Conservation (phyloP, 2,329 filamentous ascomycete species). For the Diaporthe nobilis region DNA sequence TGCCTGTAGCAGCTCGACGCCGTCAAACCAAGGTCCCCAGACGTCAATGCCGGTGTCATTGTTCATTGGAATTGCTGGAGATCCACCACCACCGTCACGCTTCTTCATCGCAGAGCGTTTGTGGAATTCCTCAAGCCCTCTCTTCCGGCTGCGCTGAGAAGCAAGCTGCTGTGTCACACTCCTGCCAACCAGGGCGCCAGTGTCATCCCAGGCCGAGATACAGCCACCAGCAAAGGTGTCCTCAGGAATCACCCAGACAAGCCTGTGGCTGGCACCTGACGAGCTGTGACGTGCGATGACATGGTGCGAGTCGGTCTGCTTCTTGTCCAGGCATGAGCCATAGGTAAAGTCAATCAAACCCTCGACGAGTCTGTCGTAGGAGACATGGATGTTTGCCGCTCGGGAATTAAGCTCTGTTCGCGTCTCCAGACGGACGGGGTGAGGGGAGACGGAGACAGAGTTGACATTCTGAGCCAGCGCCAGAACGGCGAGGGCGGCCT, state of each 20-base stretch:
- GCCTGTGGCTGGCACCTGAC: slow-evolving; percentile 46
- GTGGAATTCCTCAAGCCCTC: slow-evolving; percentile 41
- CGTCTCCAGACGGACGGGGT: slow-evolving; percentile 51
- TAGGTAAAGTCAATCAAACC: slow-evolving; percentile 52
- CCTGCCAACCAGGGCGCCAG: slow-evolving; percentile 52
- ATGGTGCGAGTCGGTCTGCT: slow-evolving; percentile 47
- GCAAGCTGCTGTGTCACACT: slow-evolving; percentile 52
- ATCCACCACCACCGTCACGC: slow-evolving; percentile 43
- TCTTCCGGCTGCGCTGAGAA: slow-evolving; percentile 46
- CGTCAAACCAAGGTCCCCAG: slow-evolving; percentile 75
- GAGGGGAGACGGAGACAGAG: slow-evolving; percentile 43
- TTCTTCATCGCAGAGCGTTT: slow-evolving; percentile 43
- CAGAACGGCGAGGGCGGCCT: neutral
- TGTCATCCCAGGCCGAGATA: slow-evolving; percentile 56
- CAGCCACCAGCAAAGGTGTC: slow-evolving; percentile 52
- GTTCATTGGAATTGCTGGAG: slow-evolving; percentile 59
- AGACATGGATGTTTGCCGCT: slow-evolving; percentile 53
- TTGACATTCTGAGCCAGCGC: slow-evolving; percentile 22
- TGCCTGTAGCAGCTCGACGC: slow-evolving; percentile 69
- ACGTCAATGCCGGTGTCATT: slow-evolving; percentile 63
- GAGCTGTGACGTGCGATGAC: slow-evolving; percentile 44
- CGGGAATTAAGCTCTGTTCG: slow-evolving; percentile 51
- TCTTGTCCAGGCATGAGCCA: slow-evolving; percentile 48
- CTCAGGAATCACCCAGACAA: slow-evolving; percentile 54
- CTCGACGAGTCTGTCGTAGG: slow-evolving; percentile 45